Base-by-base conservation (phyloP, 2,329 filamentous ascomycete genomes). In the Scopulariopsis brevicaulis region DNA sequence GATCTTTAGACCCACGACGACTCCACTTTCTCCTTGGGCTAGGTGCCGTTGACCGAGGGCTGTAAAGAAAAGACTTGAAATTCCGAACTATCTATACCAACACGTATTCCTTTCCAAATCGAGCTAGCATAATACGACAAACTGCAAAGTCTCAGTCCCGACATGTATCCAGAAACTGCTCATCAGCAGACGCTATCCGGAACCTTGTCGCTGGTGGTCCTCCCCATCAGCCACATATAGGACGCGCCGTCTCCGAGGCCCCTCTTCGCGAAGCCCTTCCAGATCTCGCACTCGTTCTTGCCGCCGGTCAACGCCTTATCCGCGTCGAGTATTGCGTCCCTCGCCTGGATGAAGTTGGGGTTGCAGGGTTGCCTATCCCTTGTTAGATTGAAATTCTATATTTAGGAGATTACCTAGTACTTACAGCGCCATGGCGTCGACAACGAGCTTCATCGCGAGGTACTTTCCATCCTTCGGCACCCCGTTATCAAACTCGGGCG, bases 231-330 rank as follows among this genome's bases (percentile, higher is more conserved):
- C 20, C 20, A 25, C 12, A 4, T 18, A 11, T 12, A 20, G 24
- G 24, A 32, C 14, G 74, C 74, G 14, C 66, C 65, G 0, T 62
- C 58, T 40, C 80, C 80, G 2, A 83, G 65, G n/a, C 80, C 80
- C 53, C 80, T 70, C 74, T 82, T 82, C 1, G 80, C 79, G 62
- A 83, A 82, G 0, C 64, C 80, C 15, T 63, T 77, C 80, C 80
- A 83, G 59, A 83, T 68, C 62, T 73, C 71, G 57, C 80, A 82
- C 14, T 63, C 59, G 65, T 83, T 82, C 12, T 63, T 65, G 2
- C 79, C 80, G 1, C 71, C 73, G 1, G 79, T 82, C 10, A 83
- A 69, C 4, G 73, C 73, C 37, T 66, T 67, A 64, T 83, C 80
- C 0, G 80, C 80, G 59, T 82, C 80, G 24, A 83, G 63, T 61